Conservation (phyloP, 2,329 filamentous ascomycete genomes). For the Lasiodiplodia theobromae region DNA sequence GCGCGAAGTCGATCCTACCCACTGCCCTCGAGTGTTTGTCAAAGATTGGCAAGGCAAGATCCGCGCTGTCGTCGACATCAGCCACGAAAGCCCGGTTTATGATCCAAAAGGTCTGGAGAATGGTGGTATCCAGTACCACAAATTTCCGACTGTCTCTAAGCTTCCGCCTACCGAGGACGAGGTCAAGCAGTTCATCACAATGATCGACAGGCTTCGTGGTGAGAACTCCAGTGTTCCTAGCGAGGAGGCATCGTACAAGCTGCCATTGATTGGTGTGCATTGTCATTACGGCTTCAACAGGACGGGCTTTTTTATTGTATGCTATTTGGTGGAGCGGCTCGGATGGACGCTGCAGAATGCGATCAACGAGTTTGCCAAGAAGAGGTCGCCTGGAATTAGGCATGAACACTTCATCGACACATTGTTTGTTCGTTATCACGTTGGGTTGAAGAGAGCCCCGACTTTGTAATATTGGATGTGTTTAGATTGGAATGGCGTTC, state of each 20-base stretch:
- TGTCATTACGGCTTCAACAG: slow-evolving; percentile 97
- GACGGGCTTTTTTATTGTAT: slow-evolving; percentile 89
- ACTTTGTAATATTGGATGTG: slow-evolving; percentile 30
- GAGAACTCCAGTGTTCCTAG: slow-evolving; percentile 29
- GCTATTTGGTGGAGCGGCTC: slow-evolving; percentile 85
- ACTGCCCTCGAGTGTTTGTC: slow-evolving; percentile 78
- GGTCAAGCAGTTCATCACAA: slow-evolving; percentile 64
- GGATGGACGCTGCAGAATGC: slow-evolving; percentile 77
- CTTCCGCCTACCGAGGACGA: slow-evolving; percentile 75
- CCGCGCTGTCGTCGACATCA: slow-evolving; percentile 86
- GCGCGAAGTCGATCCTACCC: slow-evolving; percentile 83
- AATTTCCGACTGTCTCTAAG: slow-evolving; percentile 92
- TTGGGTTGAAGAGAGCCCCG: slow-evolving; percentile 31
- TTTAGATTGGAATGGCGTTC: slow-evolving; percentile 20
- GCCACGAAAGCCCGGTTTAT: slow-evolving; percentile 89
- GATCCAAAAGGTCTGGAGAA: slow-evolving; percentile 65
- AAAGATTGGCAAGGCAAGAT: slow-evolving; percentile 70
- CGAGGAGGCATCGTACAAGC: slow-evolving; percentile 50
- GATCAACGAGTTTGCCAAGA: slow-evolving; percentile 76
- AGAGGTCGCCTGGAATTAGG: slow-evolving; percentile 81
- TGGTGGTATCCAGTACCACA: slow-evolving; percentile 65
- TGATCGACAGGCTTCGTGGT: slow-evolving; percentile 59
- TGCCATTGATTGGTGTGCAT: slow-evolving; percentile 75
- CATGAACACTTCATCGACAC: slow-evolving; percentile 89
- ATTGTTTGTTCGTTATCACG: slow-evolving; percentile 75